Evolutionary conservation across 2,329 filamentous ascomycete species (phyloP), one percentile per base, ranked within the genome.

Genomic region (Mycogone perniciosa): DNA sequence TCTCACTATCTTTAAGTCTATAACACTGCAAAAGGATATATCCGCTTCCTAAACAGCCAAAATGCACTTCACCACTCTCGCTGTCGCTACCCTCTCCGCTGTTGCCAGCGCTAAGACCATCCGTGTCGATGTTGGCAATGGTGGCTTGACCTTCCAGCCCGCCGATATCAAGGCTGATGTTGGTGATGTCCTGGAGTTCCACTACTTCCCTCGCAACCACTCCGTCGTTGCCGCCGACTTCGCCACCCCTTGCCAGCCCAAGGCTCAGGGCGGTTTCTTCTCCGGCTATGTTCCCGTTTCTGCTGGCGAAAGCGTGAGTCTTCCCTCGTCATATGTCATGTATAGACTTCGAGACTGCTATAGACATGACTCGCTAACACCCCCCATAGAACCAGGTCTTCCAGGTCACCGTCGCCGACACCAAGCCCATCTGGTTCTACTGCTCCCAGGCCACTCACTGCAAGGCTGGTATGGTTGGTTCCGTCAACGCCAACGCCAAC

Each of bases 171-270:
- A 46, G 39, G 76, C 75, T 7, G 61, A 62, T 5, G 54, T 67
- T 5, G 76, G 75, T 48, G 73, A 76, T 53, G 57, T 72, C 3
- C 59, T 80, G 47, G 76, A 79, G 62, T 80, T 71, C 64, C 71
- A 74, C 55, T 79, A 73, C 67, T 68, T 68, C 53, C 67, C 74
- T 4, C 59, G 59, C 50, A 74, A 71, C 61, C 76, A 78, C 68
- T 71, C 68, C 30, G 67, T 79, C 38, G 66, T 56, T 11, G 69
- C 74, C 55, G 71, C 73, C 30, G 67, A 71, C 39, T 79, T 78
- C 58, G 66, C 66, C 50, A 66, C 71, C 10, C 76, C 76, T 1
- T 81, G 77, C 61, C 56, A 70, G 30, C 74, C 76, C 11, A 47
- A 53, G 27, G 7, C 52, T 7, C 20, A 47, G 7, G 57, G 54